phyloP scores from a whole-genome alignment of 2,329 filamentous ascomycete species.

The Fusarium irregulare region DNA sequence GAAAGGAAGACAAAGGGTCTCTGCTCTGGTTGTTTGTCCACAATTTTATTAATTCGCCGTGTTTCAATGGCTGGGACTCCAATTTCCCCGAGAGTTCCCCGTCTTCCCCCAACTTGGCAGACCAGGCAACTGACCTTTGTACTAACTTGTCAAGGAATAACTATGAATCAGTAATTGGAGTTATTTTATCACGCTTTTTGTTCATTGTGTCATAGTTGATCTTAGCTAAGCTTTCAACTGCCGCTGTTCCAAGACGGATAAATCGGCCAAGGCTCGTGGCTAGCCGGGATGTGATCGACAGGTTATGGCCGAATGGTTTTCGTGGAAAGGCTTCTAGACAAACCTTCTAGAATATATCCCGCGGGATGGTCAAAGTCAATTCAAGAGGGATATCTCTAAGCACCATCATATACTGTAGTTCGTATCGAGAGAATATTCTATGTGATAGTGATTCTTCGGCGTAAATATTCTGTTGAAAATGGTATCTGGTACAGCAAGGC shows the following conservation, averaged over 20 bases:
- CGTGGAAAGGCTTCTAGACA: not conserved
- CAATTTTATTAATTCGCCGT: constrained; percentile 1
- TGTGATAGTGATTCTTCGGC: not conserved
- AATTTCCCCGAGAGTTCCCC: constrained; percentile 11
- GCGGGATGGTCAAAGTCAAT: not conserved
- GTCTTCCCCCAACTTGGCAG: not conserved
- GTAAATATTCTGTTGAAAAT: not conserved
- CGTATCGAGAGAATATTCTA: too few species aligned
- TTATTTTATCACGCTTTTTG: not conserved
- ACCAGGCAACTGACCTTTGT: too few species aligned
- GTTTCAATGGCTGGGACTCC: not conserved
- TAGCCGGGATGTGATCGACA: constrained; percentile 1
- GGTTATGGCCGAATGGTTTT: not conserved
- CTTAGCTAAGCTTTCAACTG: not conserved
- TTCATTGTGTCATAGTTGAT: not conserved
- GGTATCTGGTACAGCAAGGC: too few species aligned
- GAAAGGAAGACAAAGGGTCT: constrained; percentile 3
- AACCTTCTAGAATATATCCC: constrained; percentile 5
- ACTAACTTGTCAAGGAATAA: not conserved
- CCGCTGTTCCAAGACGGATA: constrained; percentile 1
- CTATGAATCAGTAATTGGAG: not conserved
- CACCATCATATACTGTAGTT: too few species aligned
- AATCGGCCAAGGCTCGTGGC: not conserved
- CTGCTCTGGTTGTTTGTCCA: not conserved
- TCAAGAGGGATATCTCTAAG: not conserved